Evolutionary conservation across 2,329 filamentous ascomycete species (phyloP), one percentile per base, ranked within the genome.

Genomic region (Rugonectria rugulosa): DNA sequence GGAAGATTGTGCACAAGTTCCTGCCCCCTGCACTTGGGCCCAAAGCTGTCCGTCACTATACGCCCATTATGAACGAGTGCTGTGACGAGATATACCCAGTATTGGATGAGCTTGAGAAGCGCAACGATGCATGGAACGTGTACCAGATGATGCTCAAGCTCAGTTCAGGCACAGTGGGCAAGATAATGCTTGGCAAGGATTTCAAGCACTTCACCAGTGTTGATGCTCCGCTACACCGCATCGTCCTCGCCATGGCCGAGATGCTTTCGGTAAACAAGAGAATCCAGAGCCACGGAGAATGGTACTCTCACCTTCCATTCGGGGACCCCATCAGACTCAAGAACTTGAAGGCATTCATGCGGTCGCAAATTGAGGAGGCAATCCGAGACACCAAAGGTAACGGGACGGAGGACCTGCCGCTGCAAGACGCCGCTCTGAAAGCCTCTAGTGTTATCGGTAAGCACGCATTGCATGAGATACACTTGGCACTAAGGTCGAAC

Each of bases 31-130:
- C 82, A 0, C 72, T 88, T 10, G 79, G 79, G 0, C 84, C 84
- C 26, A 86, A 84, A 64, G 85, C 85, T 0, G 83, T 88, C 5
- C 74, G 81, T 1, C 85, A 87, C 61, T 87, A 88, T 57, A 78
- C 82, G 0, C 83, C 84, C 0, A 78, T 76, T 0, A 87, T 88
- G 82, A 82, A 86, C 58, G 68, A 75, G 41, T 80, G 79, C 0
- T 75, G 83, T 2, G 78, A 84, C 59, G 72, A 79, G 15, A 68
- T 81, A 0, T 86, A 81, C 64, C 73, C 71, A 6, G 77, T 81
- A 2, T 80, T 81, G 26, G 79, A 81, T 55, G 73, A 77, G 43
- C 72, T 88, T 0, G 83, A 85, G 57, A 68, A 77, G 26, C 68
- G 75, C 1, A 77, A 71, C 5, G 75, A 79, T 57, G 73, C 77